Base-by-base conservation (phyloP, 306 rosid genomes). In the Corylus avellana region DNA sequence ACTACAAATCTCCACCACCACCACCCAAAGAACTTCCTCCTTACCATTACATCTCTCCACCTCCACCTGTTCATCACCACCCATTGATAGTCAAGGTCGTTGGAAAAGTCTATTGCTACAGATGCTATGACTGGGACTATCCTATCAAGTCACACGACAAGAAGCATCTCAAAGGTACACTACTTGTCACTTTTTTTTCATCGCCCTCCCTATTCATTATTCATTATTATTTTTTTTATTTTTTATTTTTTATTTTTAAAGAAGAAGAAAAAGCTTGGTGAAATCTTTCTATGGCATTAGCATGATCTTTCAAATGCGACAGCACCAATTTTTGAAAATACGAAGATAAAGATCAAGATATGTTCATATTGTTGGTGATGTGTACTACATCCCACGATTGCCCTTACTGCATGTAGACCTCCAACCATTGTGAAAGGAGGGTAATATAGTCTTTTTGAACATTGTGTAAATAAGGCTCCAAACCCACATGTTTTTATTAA, bases 61-160 rank as follows among this genome's bases (percentile, higher is more conserved):
- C 92, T 63, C 76, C 90, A 39, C 88, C 87, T 80, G 75, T 73
- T 12, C 66, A 85, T 84, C 92, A 74, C 42, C 94, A 86, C 54
- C 89, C 91, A 2, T 73, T 88, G 66, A 69, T 94, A 5, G 89
- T 91, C n/a, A 94, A 90, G 89, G 98, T 94, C 20, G 92, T 92
- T n/a, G 98, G 98, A 78, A 92, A 85, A 79, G 98, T 94, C 49
- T 94, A 94, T 74, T 87, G 90, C 88, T 92, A 80, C 83, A 84
- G 83, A 87, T 94, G 97, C 88, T 94, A 94, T 3, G 85, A 94
- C 11, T 89, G 93, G 95, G 84, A 70, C 14, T 79, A 94, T 61
- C 93, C 97, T 0, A 86, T 79, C 55, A 94, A 91, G 87, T 92
- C 98, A 35, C 98, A 94, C 74, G 70, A 84, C 91, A 94, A 89